Conservation (phyloP, 441 rosid species). For the Rhodomyrtus psidioides region DNA sequence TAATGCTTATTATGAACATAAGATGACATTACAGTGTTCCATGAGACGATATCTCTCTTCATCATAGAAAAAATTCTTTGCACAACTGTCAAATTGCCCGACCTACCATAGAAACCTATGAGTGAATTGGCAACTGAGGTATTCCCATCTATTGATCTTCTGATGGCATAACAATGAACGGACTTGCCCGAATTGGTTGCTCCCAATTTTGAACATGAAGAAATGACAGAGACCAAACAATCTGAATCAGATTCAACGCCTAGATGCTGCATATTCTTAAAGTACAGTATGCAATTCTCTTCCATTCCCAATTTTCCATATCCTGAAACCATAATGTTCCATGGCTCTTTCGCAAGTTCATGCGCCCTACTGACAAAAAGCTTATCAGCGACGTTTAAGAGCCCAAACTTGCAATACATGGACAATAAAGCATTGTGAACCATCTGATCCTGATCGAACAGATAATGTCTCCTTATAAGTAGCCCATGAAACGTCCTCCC, state of each 20-base stretch:
- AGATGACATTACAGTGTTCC: constrained; percentile 43
- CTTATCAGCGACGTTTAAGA: constrained; percentile 30
- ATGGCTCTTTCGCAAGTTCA: constrained; percentile 19
- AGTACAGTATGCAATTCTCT: constrained; percentile 23
- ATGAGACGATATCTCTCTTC: constrained; percentile 25
- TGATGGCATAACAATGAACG: constrained; percentile 35
- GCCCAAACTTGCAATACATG: constrained; percentile 51
- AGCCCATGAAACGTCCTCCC: constrained; percentile 59
- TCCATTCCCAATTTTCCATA: constrained; percentile 30
- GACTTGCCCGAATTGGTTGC: constrained; percentile 27
- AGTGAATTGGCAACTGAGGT: constrained; percentile 32
- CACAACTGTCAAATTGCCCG: constrained; percentile 27
- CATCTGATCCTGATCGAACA: constrained; percentile 12
- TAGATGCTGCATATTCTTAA: constrained; percentile 25
- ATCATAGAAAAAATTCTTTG: constrained; percentile 26
- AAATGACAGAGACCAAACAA: constrained; percentile 32
- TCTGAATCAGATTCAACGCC: constrained; percentile 27
- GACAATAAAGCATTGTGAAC: constrained; percentile 42
- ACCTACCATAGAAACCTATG: constrained; percentile 42
- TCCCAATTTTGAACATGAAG: constrained; percentile 31
- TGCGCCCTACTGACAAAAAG: constrained; percentile 12
- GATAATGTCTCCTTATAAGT: constrained; percentile 28
- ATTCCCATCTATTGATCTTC: constrained; percentile 13
- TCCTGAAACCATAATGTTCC: constrained; percentile 41
- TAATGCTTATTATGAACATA: constrained; percentile 21